Percentiles rank a stretch among this genome's conserved stretches.
Conservation (phyloP, 202 grass and related monocot species). For the Schoenoplectus triqueter region DNA sequence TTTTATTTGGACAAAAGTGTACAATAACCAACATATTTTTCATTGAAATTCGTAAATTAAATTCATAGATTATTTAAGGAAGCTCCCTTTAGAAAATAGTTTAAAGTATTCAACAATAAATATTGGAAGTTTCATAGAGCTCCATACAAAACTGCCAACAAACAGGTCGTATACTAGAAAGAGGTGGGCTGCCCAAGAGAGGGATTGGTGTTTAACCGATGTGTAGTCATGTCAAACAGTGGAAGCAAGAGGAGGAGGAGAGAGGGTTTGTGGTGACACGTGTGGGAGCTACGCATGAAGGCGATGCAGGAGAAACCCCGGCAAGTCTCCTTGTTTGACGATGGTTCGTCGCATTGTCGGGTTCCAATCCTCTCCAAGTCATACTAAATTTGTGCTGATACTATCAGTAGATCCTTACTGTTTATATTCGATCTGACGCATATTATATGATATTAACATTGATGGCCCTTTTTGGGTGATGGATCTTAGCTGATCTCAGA, state of each 20-base stretch:
- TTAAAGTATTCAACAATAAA: background rate
- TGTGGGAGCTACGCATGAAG: conserved; percentile 44
- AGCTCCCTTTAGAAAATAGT: too few relatives aligned
- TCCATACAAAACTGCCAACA: background rate
- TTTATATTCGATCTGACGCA: background rate
- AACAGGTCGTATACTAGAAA: conserved; percentile 31
- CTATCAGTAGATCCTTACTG: background rate
- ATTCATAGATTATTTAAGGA: too few relatives aligned
- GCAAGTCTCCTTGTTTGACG: conserved; percentile 78
- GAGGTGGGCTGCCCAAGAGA: conserved; percentile 37
- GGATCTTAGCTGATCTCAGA: too few relatives aligned
- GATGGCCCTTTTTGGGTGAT: too few relatives aligned
- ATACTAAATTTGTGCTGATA: background rate
- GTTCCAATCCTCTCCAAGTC: conserved; percentile 25
- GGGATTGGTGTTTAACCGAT: conserved; percentile 44
- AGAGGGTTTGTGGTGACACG: conserved; percentile 45
- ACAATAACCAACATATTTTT: too few relatives aligned
- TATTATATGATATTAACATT: too few relatives aligned
- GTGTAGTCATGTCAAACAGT: conserved; percentile 63
- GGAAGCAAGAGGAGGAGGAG: background rate
- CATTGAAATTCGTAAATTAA: too few relatives aligned
- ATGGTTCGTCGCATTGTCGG: conserved; percentile 58
- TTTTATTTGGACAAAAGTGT: too few relatives aligned
- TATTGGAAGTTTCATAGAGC: background rate
- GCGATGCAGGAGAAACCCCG: conserved; percentile 62